Evolutionary conservation across 306 rosid genomes (phyloP), one percentile per base, ranked within the genome.

Genomic region (Corylus heterophylla): DNA sequence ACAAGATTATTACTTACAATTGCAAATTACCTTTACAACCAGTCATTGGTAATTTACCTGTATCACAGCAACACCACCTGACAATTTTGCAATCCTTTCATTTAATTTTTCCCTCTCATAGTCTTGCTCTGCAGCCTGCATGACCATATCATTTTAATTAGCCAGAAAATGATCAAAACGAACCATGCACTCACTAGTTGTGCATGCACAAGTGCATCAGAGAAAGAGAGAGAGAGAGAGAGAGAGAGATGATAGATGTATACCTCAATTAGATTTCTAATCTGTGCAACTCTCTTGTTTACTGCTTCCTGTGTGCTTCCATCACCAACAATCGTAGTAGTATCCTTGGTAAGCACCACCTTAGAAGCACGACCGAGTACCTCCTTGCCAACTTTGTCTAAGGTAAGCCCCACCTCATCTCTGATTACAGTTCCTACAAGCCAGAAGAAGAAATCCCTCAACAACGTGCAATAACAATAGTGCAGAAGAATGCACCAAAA

Each of bases 51-150:
- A 16, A 66, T 71, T 54, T 76, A 93, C 99, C 96, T 96, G 99
- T 17, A 96, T 93, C 20, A 96, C 99, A 10, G 99, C 99, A 72
- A 96, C 99, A 87, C 99, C 99, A 69, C 99, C 99, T 20, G 99
- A 91, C 77, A 96, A 77, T 64, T 96, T 96, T 11, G 99, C 99
- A 69, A 96, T 96, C 79, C 99, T 88, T 79, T 96, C 99, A 9
- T 84, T 96, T 13, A 96, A 89, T 83, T 96, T 96, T 69, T 96
- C 99, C 78, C 35, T 91, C 83, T 96, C 99, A 69, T 96, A 96
- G 4, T 96, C 99, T 70, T 96, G 99, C 76, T 96, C 99, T 29
- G 99, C 99, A 29, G 78, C 92, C 99, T 95, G 85, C 37, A 85
- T 37, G 7, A 67, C 68, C 10, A 75, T 8, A 7, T 1, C 62